Evolutionary conservation across 164 flowering plant species (phyloP), one percentile per base, ranked within the genome.

Genomic region (Stephania japonica): DNA sequence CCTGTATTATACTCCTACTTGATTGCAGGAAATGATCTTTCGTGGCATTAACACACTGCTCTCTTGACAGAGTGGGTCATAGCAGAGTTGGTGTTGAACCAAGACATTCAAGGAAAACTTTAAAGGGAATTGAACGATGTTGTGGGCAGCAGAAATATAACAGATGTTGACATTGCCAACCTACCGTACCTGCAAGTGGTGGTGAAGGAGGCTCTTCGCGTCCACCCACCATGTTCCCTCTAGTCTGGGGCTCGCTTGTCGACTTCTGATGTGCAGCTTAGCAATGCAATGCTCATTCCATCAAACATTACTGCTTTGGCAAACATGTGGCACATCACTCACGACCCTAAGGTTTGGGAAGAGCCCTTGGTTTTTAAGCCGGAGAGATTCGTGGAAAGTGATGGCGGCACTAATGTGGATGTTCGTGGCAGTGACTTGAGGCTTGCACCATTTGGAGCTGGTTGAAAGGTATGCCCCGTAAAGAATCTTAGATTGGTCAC

Each of bases 291-390:
- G 87, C 71, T 82, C 1, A 69, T 89, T 21, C 93, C 91, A 0
- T 80, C 84, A 7, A 67, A 75, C 47, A 89, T 91, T 11, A 85
- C 87, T 0, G 88, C 93, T 0, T 88, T 89, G 91, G 90, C 88
- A 19, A 89, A 89, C 87, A 89, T 89, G 91, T 89, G 91, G 91
- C 87, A 91, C 65, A 89, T 89, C 44, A 80, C 91, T 8, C 89
- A 85, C 50, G 91, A 89, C 78, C 56, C 80, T 8, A 61, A 67
- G 0, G 79, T 86, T 5, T 89, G 93, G 93, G 70, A 56, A 1
- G 80, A 86, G 0, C 82, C 93, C 0, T 13, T 27, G 61, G 53
- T 1, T 6, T 89, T 88, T 75, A 72, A 76, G 44, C 91, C 91
- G 87, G 87, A 86, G 61, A 77, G 93, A 75, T 86, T 86, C 74